Base-by-base conservation (phyloP, 2,329 filamentous ascomycete genomes). In the Fusarium nematophilum region DNA sequence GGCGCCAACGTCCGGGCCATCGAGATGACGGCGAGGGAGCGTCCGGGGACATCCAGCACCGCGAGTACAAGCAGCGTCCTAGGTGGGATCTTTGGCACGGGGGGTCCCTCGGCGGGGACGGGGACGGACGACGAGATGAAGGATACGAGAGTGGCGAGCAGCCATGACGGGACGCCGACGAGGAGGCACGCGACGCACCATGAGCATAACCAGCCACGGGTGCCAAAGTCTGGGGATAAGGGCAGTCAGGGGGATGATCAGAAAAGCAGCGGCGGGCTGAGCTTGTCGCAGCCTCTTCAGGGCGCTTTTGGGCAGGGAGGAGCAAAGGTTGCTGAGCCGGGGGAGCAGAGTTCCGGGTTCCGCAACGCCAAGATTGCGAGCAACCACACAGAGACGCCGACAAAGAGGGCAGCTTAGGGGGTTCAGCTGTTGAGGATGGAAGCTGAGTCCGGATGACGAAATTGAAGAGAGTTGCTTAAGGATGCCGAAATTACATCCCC, bases 1-100 rank as follows among this genome's bases (percentile, higher is more conserved):
- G 69, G 68, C 17, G 33, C 67, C 14, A 71, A 69, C 29, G 56
- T 66, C 13, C 68, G 74, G 9, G 61, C 58, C 6, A 59, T 73
- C 10, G 70, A 75, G 58, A 55, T 71, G 52, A 42, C 62, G 21
- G 52, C 51, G 17, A 62, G 62, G 51, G 40, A 59, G 14, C 42
- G 31, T 26, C 30, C 17, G 21, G 52, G 55, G 8, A 54, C 53
- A 6, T 62, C 56, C 29, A 53, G 53, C 43, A 49, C 29, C 17
- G 10, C 53, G 17, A 48, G 29, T 30, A 47, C 42, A 34, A 62
- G 43, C 38, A 13, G 54, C 17, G 38, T 62, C 14, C 39, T 70
- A 30, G 57, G 62, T 9, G 49, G 70, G 11, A 10, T 69, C 1
- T 70, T 73, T 33, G 62, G 66, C 0, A 66, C 64, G 10, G 66